Evolutionary conservation across 2,329 filamentous ascomycete genomes (phyloP).

Genomic region (Xylariaceae sp.): DNA sequence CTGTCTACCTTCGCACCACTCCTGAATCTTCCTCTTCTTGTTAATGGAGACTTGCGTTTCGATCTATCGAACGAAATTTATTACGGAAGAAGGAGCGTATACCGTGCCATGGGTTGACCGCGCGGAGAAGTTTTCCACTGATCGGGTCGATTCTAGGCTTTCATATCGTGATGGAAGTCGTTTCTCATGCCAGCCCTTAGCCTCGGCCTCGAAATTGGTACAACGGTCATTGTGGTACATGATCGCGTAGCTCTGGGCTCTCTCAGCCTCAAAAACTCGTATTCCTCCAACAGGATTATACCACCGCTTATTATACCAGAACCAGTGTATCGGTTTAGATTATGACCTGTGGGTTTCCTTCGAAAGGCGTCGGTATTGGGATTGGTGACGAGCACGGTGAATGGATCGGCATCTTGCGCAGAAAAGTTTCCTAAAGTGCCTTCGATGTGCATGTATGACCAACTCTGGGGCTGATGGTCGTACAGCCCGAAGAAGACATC

Average conservation of each 20-base stretch:
- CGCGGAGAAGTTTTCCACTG: neutral
- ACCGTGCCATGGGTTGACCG: neutral
- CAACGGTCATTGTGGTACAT: neutral
- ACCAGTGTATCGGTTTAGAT: neutral
- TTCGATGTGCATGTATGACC: neutral
- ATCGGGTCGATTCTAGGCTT: neutral
- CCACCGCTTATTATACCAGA: too few relatives aligned
- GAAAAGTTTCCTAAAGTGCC: neutral
- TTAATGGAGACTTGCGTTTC: neutral
- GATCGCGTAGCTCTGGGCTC: neutral
- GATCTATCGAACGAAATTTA: neutral
- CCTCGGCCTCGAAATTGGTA: neutral
- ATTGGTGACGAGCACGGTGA: neutral
- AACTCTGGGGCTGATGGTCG: neutral
- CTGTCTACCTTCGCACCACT: neutral
- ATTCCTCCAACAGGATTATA: neutral
- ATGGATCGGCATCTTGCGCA: neutral
- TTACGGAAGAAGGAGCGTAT: neutral
- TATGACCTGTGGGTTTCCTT: neutral
- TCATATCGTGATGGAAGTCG: neutral
- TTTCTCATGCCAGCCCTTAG: neutral
- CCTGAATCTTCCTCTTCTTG: neutral
- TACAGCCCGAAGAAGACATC: neutral
- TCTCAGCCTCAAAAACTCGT: neutral
- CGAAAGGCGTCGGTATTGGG: neutral